Conservation (phyloP, 495 filamentous ascomycete genomes). For the Hypoxylon crocopeplum region DNA sequence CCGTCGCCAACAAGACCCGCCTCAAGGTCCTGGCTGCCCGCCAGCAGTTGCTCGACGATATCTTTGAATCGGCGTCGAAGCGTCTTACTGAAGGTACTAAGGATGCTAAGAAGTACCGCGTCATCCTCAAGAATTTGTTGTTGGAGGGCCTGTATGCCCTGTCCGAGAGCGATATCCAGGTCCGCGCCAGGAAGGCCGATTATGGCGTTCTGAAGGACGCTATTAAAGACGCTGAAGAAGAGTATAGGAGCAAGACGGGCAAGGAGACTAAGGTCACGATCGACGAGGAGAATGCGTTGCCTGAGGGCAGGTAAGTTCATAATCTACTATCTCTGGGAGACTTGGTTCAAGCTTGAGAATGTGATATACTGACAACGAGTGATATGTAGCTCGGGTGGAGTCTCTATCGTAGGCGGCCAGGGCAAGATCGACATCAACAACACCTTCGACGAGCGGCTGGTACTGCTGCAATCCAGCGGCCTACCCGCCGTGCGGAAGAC, state of each 20-base stretch:
- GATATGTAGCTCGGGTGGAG: conserved; percentile 75
- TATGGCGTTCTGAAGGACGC: conserved; percentile 74
- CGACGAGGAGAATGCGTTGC: conserved; percentile 79
- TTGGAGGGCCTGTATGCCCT: conserved; percentile 91
- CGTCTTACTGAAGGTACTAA: conserved; percentile 68
- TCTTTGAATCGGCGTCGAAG: conserved; percentile 80
- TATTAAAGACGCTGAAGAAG: conserved; percentile 71
- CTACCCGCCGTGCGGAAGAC: conserved; percentile 83
- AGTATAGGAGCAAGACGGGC: conserved; percentile 80
- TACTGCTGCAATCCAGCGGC: conserved; percentile 80
- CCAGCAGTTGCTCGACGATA: conserved; percentile 89
- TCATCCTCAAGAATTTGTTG: conserved; percentile 75
- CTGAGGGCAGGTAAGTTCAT: conserved; percentile 79
- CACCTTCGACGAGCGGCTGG: conserved; percentile 91
- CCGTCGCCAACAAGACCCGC: conserved; percentile 91
- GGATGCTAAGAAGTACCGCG: conserved; percentile 76
- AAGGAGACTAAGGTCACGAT: conserved; percentile 66
- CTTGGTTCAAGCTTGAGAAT: not conserved
- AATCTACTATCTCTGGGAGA: conserved; percentile 8
- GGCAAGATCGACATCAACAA: conserved; percentile 99
- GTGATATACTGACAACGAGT: conserved; percentile 23
- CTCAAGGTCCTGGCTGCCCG: conserved; percentile 83
- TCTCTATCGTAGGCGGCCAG: conserved; percentile 76
- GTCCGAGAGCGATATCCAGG: conserved; percentile 74
- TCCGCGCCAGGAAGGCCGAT: conserved; percentile 83